A percentile compares a stretch with the other conserved stretches of the same genome.
Conservation (phyloP, 257 asterid species). For the Apocynum venetum region DNA sequence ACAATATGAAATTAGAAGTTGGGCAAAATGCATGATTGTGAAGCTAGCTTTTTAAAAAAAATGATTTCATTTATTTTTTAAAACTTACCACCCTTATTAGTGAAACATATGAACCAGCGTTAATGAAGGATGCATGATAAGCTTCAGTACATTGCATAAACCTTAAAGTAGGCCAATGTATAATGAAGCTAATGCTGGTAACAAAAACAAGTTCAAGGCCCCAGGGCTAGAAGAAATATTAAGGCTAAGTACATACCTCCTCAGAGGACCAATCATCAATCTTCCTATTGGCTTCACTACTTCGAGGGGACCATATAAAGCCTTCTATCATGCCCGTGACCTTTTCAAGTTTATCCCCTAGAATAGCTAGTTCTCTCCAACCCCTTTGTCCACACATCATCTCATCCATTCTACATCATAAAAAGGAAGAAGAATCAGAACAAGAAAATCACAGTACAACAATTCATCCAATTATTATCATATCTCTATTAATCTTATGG, state of each 20-base stretch:
- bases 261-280: slow-evolving; percentile 44
- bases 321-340: slow-evolving; percentile 42
- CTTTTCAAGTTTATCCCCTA: slow-evolving; percentile 48
- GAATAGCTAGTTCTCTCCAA: slow-evolving; percentile 58
- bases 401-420: slow-evolving; percentile 79
- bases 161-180: not conserved
- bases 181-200: not conserved
- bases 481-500: not conserved
- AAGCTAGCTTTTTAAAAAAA: not conserved
- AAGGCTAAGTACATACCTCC: slow-evolving; percentile 39
- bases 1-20: not conserved
- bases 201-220: not conserved
- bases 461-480: slow-evolving; percentile 3
- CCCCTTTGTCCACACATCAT: slow-evolving; percentile 81
- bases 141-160: not conserved
- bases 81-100: not conserved
- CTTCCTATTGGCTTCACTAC: slow-evolving; percentile 37
- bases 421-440: slow-evolving; percentile 14
- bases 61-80: not conserved
- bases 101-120: not conserved
- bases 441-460: not conserved
- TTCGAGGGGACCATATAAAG: slow-evolving; percentile 32
- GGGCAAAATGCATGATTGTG: not conserved
- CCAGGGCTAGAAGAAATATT: not conserved
- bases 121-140: not conserved